phyloP scores from a whole-genome alignment of 768 basidiomycete genomes.

The Tylopilus rubrobrunneus region DNA sequence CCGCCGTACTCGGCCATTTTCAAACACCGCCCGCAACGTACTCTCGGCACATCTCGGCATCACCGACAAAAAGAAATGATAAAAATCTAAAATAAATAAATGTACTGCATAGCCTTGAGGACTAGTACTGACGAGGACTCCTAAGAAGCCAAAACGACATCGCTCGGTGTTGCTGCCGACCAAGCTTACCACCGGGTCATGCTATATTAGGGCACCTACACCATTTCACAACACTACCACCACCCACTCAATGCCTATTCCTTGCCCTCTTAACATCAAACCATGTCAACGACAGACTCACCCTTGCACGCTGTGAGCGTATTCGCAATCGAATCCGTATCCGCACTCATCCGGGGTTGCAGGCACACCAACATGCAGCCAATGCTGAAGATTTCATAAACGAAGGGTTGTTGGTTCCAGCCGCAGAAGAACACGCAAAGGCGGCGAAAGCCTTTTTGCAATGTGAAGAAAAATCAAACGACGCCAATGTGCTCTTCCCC shows the following conservation, averaged over 20 bases:
- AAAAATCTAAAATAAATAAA: neutral
- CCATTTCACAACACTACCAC: neutral
- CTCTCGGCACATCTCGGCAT: slow-evolving; percentile 13
- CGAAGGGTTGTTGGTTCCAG: slow-evolving; percentile 66
- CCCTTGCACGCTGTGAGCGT: slow-evolving; percentile 49
- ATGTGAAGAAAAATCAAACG: slow-evolving; percentile 68
- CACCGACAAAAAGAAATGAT: neutral
- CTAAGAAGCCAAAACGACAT: too few relatives aligned
- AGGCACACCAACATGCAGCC: slow-evolving; percentile 82
- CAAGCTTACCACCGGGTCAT: too few relatives aligned
- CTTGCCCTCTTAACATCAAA: neutral
- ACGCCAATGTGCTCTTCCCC: slow-evolving; percentile 56
- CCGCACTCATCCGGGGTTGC: slow-evolving; percentile 1
- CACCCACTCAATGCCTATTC: neutral
- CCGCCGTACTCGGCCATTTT: slow-evolving; percentile 15
- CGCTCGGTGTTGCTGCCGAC: neutral
- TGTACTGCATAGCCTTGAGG: too few relatives aligned
- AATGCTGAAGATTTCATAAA: slow-evolving; percentile 71
- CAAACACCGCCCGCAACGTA: slow-evolving; percentile 28
- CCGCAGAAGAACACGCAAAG: slow-evolving; percentile 69
- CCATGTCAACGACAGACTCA: slow-evolving; percentile 38
- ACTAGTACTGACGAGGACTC: too few relatives aligned
- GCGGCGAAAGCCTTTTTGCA: slow-evolving; percentile 74
- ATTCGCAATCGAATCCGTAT: neutral
- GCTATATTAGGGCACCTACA: too few relatives aligned